Base-by-base conservation (phyloP, 2,329 filamentous ascomycete genomes). In the Fusarium floridanum region DNA sequence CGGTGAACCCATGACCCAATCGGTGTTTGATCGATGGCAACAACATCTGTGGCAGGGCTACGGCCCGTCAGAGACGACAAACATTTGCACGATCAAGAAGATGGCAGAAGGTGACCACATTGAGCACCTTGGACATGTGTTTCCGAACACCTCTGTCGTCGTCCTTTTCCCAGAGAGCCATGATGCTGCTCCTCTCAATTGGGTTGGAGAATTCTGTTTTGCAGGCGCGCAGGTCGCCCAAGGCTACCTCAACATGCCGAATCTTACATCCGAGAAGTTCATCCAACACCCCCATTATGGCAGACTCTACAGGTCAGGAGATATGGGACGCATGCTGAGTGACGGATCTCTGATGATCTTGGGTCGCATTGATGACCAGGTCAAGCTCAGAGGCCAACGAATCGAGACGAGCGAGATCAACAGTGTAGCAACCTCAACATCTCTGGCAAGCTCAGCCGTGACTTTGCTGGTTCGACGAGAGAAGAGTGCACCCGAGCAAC, bases 41-140 rank as follows among this genome's bases (percentile, higher is more conserved):
- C 86, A 84, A 43, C 88, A 91, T 16, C 85, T 98, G 0, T 95
- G 91, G 80, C 93, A 97, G 84, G 95, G 90, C 0, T 97, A 97
- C 72, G 94, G 94, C 0, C 94, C 95, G 0, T 94, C 93, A 1
- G 95, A 97, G 81, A 95, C 93, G 0, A 97, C 94, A 1, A 97
- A 97, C 74, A 95, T 97, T 22, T 97, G 94, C 82, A 95, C 93
- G 0, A 88, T 96, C 10, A 92, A 91, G 69, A 86, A 88, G 43
- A 91, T 96, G 80, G 82, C 84, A 0, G 74, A 76, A 0, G 82
- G 85, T 0, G 90, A 95, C 76, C 83, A 88, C 22, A 89, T 94
- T 61, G 92, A 91, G 70, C 95, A 95, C 75, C 91, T 98, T n/a
- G 95, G 95, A 0, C 87, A 86, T 68, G 88, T 91, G 0, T 90